phyloP scores from a whole-genome alignment of 148 eudicot species.

The Linanthus parryae region DNA sequence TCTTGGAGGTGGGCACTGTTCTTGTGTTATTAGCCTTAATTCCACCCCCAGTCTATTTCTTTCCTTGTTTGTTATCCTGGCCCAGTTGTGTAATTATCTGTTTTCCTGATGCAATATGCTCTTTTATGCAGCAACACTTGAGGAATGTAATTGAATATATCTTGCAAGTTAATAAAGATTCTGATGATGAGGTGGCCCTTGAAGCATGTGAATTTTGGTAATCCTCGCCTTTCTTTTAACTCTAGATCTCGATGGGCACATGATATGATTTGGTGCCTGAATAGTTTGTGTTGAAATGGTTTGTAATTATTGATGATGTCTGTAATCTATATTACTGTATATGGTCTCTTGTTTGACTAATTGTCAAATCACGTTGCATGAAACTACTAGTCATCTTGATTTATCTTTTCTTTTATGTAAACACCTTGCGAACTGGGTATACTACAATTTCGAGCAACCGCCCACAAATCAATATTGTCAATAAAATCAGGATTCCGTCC shows the following conservation, averaged over 20 bases:
- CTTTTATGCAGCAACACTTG: constrained; percentile 68
- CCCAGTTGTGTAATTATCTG: not conserved
- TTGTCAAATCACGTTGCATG: too few relatives aligned
- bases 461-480: too few relatives aligned
- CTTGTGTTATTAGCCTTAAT: not conserved
- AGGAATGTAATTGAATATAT: constrained; percentile 80
- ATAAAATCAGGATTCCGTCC: too few relatives aligned
- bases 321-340: too few relatives aligned
- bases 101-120: constrained; percentile 3
- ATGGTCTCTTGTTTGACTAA: too few relatives aligned
- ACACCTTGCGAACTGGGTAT: too few relatives aligned
- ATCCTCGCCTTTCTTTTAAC: not conserved
- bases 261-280: not conserved
- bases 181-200: constrained; percentile 94
- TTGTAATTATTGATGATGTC: too few relatives aligned
- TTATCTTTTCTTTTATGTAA: too few relatives aligned
- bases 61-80: not conserved
- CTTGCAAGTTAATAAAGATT: constrained; percentile 87
- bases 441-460: too few relatives aligned
- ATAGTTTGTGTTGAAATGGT: too few relatives aligned
- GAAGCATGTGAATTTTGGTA: constrained; percentile 99
- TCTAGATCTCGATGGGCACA: not conserved
- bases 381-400: too few relatives aligned
- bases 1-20: constrained; percentile 64
- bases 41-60: not conserved